Evolutionary conservation across 176 grass and related monocot genomes (phyloP).

Genomic region (Saccharum spontaneum): DNA sequence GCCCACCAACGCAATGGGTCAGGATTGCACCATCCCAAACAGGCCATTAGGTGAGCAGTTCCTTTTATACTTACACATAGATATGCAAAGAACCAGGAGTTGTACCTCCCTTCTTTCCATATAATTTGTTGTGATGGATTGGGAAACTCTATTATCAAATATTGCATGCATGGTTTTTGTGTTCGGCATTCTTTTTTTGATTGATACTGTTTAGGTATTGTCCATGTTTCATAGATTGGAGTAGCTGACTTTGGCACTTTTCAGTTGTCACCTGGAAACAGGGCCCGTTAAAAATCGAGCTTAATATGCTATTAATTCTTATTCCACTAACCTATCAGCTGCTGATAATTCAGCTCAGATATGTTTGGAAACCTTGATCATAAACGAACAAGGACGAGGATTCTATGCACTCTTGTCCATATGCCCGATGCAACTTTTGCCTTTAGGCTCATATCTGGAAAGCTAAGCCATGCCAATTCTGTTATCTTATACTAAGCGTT

Average conservation of each 20-base stretch:
- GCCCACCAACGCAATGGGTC: neutral
- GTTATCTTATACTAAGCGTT: neutral
- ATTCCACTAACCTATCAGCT: neutral
- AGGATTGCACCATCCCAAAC: neutral
- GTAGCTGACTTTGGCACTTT: neutral
- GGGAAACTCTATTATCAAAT: neutral
- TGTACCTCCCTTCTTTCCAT: neutral
- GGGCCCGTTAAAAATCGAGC: neutral
- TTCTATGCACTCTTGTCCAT: neutral
- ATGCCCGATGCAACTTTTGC: neutral
- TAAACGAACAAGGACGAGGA: neutral
- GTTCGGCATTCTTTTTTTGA: neutral
- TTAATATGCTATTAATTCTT: neutral
- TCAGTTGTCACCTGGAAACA: neutral
- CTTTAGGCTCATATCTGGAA: conserved; percentile 11
- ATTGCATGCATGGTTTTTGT: neutral
- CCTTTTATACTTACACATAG: neutral
- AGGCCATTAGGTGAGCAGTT: neutral
- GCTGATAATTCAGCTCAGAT: neutral
- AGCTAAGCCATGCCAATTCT: conserved; percentile 4
- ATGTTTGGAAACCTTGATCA: neutral
- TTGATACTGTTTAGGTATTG: neutral
- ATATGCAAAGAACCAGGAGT: conserved; percentile 2
- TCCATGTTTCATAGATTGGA: neutral
- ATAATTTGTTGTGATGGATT: neutral